Evolutionary conservation across 176 grass and related monocot genomes (phyloP).

Genomic region (Oryza punctata): DNA sequence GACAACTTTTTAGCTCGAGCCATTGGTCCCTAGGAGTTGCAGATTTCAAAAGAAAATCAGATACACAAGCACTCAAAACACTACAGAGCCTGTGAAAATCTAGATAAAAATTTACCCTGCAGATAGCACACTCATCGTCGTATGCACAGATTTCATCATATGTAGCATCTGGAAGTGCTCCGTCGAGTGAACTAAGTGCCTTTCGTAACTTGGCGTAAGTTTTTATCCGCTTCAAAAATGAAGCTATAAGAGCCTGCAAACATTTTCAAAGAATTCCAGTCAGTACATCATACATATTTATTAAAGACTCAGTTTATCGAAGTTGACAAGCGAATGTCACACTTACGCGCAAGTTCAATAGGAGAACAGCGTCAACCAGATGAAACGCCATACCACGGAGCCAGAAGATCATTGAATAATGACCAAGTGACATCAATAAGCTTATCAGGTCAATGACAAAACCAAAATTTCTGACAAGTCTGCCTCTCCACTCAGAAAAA

Average conservation of each 20-base stretch:
- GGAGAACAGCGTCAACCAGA: conserved; percentile 86
- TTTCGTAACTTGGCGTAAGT: conserved; percentile 76
- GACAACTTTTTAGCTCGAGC: conserved; percentile 91
- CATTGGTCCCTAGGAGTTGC: conserved; percentile 81
- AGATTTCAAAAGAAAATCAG: conserved; percentile 28
- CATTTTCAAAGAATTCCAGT: conserved; percentile 34
- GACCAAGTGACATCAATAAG: conserved; percentile 71
- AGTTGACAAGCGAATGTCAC: conserved; percentile 12
- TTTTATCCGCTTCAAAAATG: conserved; percentile 78
- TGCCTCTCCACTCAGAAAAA: conserved; percentile 81
- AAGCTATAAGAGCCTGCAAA: conserved; percentile 76
- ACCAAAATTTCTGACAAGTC: conserved; percentile 86
- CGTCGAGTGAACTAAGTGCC: conserved; percentile 82
- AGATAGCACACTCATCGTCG: conserved; percentile 98
- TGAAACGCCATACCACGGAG: conserved; percentile 96
- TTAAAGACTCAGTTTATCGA: background rate
- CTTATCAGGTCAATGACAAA: conserved; percentile 83
- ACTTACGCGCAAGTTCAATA: conserved; percentile 93
- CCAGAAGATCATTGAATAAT: conserved; percentile 96
- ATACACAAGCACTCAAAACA: conserved; percentile 41
- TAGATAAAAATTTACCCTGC: conserved; percentile 73
- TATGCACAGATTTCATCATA: conserved; percentile 86
- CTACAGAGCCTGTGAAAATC: conserved; percentile 16
- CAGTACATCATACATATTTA: conserved; percentile 32
- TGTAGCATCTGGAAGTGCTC: conserved; percentile 89